These are phyloP conservation scores for Paxillus rubicundulus DNA, from an alignment of 768 basidiomycete genomes.

Conservation along the genomic window DNA sequence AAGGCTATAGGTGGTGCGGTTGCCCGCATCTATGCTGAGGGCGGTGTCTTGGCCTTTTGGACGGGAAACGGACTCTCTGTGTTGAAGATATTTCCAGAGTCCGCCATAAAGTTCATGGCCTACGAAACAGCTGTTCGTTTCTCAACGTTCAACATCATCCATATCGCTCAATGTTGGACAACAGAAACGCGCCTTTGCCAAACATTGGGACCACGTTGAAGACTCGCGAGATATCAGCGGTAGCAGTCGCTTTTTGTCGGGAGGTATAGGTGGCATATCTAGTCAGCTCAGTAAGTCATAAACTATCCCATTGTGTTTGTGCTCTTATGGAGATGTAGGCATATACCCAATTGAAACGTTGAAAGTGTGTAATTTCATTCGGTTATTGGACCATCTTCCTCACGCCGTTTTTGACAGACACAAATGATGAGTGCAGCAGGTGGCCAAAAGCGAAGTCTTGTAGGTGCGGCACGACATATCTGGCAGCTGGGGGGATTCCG, in stretches of 20 bases:
- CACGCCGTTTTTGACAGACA: slow-evolving; percentile 45
- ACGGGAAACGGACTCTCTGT: slow-evolving; percentile 96
- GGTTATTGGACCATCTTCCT: background rate
- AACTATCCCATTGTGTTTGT: slow-evolving; percentile 5
- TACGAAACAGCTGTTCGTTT: slow-evolving; percentile 87
- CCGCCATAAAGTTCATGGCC: slow-evolving; percentile 95
- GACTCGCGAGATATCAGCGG: slow-evolving; percentile 89
- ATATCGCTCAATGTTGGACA: slow-evolving; percentile 16
- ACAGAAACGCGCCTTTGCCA: slow-evolving; percentile 93
- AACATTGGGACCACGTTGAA: slow-evolving; percentile 87
- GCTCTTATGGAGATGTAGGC: slow-evolving; percentile 44
- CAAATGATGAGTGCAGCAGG: slow-evolving; percentile 94
- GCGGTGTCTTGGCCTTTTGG: slow-evolving; percentile 91
- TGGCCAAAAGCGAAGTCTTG: slow-evolving; percentile 52
- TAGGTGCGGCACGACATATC: slow-evolving; percentile 64
- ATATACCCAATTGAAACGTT: slow-evolving; percentile 97
- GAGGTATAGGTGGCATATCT: slow-evolving; percentile 92
- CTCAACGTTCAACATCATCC: slow-evolving; percentile 11
- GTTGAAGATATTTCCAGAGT: slow-evolving; percentile 95
- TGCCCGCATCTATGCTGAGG: slow-evolving; percentile 81
- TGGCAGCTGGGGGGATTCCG: slow-evolving; percentile 77
- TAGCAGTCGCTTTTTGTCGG: slow-evolving; percentile 88
- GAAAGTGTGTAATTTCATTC: slow-evolving; percentile 51
- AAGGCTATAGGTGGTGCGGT: slow-evolving; percentile 72
- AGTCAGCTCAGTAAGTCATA: slow-evolving; percentile 79